Base-by-base conservation (phyloP, 768 basidiomycete genomes). In the Phaeotremella skinneri region DNA sequence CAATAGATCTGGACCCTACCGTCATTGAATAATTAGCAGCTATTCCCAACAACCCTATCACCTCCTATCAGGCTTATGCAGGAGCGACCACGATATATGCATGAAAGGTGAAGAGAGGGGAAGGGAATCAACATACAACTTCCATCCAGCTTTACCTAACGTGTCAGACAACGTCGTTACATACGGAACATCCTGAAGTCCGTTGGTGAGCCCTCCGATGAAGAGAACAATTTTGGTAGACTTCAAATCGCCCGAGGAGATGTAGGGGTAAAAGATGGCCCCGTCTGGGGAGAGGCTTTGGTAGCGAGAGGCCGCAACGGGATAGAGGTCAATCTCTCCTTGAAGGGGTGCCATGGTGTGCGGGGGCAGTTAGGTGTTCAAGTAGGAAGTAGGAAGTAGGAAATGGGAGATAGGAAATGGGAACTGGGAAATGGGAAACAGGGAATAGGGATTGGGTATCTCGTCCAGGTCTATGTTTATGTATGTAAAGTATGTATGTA, bases 191-290 rank as follows among this genome's bases (percentile, higher is more conserved):
- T 54, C 56, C 1, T 64, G 61, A n/a, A 76, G 39, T 9, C 73
- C 72, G 50, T 73, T 69, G 2, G 58, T 61, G 41, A 76, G 47
- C 9, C 75, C 75, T 5, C 73, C 73, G 20, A 76, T 65, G 58
- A 76, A 70, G 17, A 70, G 48, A 20, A 76, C 60, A 6, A 66
- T 66, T 55, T 52, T 63, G 13, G 43, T 34, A 11, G 69, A 61
- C 2, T 45, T 39, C 4, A 64, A 30, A 47, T 67, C 68, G 29
- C 72, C 72, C 1, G 67, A 66, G 14, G 65, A 63, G 58, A 74
- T 71, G 43, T 62, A 61, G 21, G 71, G 62, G 51, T 58, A 66
- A n/a, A n/a, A n/a, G n/a, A n/a, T n/a, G n/a, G n/a, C n/a, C n/a
- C n/a, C n/a, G n/a, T n/a, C n/a, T n/a, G n/a, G n/a, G n/a, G n/a